Evolutionary conservation across 768 basidiomycete species (phyloP).

Genomic region (Tubosaeta brunneosetosa): DNA sequence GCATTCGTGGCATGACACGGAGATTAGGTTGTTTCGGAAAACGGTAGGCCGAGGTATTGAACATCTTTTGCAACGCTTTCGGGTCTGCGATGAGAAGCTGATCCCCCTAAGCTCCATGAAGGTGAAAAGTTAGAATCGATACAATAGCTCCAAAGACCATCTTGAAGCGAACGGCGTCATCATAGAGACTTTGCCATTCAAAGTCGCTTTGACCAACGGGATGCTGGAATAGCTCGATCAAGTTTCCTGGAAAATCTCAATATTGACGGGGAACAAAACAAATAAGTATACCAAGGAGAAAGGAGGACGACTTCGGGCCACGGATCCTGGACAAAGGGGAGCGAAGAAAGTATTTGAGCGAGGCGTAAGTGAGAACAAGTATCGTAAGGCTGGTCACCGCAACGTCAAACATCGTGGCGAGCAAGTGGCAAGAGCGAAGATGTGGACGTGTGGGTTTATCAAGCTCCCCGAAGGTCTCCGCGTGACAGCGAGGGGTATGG

Average conservation of each 20-base stretch:
- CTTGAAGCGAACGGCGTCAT: slow-evolving; percentile 27
- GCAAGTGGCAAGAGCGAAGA: not conserved
- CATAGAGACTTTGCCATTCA: slow-evolving; percentile 29
- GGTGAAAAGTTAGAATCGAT: slow-evolving; percentile 3
- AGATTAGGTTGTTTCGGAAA: slow-evolving; percentile 36
- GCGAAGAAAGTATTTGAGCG: not conserved
- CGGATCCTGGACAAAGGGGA: not conserved
- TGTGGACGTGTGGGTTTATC: slow-evolving; percentile 1
- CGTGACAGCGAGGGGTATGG: slow-evolving; percentile 7
- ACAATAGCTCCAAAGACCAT: slow-evolving; percentile 18
- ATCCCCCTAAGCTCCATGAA: slow-evolving; percentile 32
- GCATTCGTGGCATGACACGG: slow-evolving; percentile 10
- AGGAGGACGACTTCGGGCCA: not conserved
- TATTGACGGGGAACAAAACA: not conserved
- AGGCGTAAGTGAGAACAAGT: not conserved
- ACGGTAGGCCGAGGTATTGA: slow-evolving; percentile 31
- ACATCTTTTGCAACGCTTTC: slow-evolving; percentile 38
- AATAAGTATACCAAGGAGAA: not conserved
- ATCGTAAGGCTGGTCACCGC: slow-evolving; percentile 1
- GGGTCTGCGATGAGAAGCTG: slow-evolving; percentile 44
- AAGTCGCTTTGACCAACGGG: slow-evolving; percentile 23
- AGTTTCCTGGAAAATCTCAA: not conserved
- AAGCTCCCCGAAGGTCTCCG: not conserved
- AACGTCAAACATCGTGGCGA: slow-evolving; percentile 8
- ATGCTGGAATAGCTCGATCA: slow-evolving; percentile 24